Percentiles rank a stretch among this genome's conserved stretches.
phyloP scores from a whole-genome alignment of 768 basidiomycete genomes.

The Gymnopilus dilepis region DNA sequence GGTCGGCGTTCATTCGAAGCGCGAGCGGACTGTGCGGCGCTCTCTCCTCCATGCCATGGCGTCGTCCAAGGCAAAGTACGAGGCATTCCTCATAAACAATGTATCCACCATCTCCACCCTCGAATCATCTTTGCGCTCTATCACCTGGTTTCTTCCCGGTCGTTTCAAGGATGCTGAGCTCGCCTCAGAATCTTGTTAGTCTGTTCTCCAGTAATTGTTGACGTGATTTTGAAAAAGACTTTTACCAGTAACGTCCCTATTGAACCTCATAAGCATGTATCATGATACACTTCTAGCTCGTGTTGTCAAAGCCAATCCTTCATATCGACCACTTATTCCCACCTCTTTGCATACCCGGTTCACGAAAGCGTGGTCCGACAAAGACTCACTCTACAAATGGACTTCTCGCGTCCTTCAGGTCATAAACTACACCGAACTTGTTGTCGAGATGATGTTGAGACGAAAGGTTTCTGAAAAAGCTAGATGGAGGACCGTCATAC shows the following conservation, averaged over 20 bases:
- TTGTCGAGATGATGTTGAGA: constrained; percentile 87
- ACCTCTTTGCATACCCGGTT: constrained; percentile 84
- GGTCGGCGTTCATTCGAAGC: constrained; percentile 20
- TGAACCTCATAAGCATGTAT: constrained; percentile 91
- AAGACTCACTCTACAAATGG: constrained; percentile 75
- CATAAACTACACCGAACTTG: constrained; percentile 79
- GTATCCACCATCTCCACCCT: constrained; percentile 85
- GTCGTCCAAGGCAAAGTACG: constrained; percentile 73
- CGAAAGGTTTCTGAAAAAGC: constrained; percentile 67
- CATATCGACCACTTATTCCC: constrained; percentile 77
- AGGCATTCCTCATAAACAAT: constrained; percentile 83
- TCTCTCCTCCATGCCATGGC: constrained; percentile 50
- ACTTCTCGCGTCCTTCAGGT: constrained; percentile 76
- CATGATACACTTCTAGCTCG: constrained; percentile 90
- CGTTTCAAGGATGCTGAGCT: constrained; percentile 97
- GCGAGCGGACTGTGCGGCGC: not conserved
- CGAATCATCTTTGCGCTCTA: constrained; percentile 85
- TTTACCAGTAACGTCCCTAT: constrained; percentile 76
- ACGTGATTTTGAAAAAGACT: constrained; percentile 1
- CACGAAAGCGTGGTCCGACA: constrained; percentile 85
- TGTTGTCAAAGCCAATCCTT: constrained; percentile 66
- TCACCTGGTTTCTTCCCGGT: constrained; percentile 96
- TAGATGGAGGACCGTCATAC: constrained; percentile 78
- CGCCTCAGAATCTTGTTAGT: constrained; percentile 92
- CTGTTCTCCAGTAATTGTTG: constrained; percentile 11